A percentile compares a stretch with the other conserved stretches of the same genome.
These are phyloP conservation scores for Aegilops bicornis DNA, from an alignment of 176 grass and related monocot genomes.

Conservation along the genomic window DNA sequence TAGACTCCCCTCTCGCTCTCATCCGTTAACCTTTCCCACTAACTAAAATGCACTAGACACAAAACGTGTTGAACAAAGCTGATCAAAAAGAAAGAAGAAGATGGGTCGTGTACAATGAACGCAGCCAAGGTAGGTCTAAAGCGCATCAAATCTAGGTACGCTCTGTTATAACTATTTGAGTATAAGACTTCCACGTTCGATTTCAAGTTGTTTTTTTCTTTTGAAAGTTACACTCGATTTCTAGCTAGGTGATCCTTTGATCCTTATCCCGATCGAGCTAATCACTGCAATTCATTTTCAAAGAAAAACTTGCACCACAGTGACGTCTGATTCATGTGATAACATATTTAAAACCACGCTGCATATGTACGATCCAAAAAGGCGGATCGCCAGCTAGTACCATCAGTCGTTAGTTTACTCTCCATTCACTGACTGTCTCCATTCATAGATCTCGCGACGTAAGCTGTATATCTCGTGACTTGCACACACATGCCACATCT, in stretches of 20 bases:
- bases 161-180: not conserved
- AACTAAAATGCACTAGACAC: too few species aligned
- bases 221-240: too few species aligned
- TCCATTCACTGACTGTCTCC: not conserved
- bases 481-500: not conserved
- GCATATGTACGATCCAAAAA: not conserved
- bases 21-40: too few species aligned
- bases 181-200: not conserved
- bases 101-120: too few species aligned
- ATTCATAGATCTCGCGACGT: not conserved
- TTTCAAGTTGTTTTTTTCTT: not conserved
- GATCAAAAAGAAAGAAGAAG: not conserved
- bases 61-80: not conserved
- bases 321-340: not conserved
- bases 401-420: not conserved
- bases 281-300: not conserved
- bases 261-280: not conserved
- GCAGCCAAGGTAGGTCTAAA: constrained; percentile 21
- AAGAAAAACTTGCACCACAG: not conserved
- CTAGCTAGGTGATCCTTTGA: not conserved
- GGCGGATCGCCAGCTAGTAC: constrained; percentile 4
- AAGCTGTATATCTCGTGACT: constrained; percentile 7
- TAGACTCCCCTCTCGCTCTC: too few species aligned
- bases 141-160: not conserved
- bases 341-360: constrained; percentile 8